Conservation (phyloP, 192 early-diverging fungal genomes). For the Gaertneriomyces semiglobifer region DNA sequence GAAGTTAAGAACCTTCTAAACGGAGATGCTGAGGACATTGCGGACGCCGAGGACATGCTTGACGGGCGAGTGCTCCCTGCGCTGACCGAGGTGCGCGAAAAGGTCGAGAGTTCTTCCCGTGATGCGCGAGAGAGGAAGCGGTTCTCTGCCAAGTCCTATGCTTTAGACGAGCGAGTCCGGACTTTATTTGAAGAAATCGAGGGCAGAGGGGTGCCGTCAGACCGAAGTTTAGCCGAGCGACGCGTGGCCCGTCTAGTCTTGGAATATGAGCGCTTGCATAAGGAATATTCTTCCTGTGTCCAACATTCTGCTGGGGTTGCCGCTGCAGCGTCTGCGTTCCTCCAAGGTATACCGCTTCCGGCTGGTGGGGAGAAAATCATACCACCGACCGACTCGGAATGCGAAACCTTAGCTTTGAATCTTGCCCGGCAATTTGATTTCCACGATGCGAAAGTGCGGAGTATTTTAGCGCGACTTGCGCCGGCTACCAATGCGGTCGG, state of each 20-base stretch:
- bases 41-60: slow-evolving; percentile 18
- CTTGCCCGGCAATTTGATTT: neutral
- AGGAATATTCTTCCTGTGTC: slow-evolving; percentile 9
- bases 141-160: slow-evolving; percentile 10
- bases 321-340: slow-evolving; percentile 17
- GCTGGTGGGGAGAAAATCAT: neutral
- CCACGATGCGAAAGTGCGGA: neutral
- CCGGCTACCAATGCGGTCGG: neutral
- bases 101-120: neutral
- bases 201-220: neutral
- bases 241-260: slow-evolving; percentile 5
- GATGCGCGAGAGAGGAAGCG: slow-evolving; percentile 15
- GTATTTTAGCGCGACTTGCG: slow-evolving; percentile 5
- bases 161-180: slow-evolving; percentile 2
- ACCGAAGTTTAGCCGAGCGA: slow-evolving; percentile 1
- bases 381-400: slow-evolving; percentile 11
- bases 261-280: slow-evolving; percentile 7
- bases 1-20: neutral
- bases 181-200: slow-evolving; percentile 11
- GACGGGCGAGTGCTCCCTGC: slow-evolving; percentile 6
- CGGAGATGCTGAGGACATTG: neutral
- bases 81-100: neutral
- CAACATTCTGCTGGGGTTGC: slow-evolving; percentile 17
- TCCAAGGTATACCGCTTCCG: slow-evolving; percentile 18
- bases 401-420: neutral